phyloP scores from a whole-genome alignment of 441 rosid genomes.

The Isatis lusitanica region DNA sequence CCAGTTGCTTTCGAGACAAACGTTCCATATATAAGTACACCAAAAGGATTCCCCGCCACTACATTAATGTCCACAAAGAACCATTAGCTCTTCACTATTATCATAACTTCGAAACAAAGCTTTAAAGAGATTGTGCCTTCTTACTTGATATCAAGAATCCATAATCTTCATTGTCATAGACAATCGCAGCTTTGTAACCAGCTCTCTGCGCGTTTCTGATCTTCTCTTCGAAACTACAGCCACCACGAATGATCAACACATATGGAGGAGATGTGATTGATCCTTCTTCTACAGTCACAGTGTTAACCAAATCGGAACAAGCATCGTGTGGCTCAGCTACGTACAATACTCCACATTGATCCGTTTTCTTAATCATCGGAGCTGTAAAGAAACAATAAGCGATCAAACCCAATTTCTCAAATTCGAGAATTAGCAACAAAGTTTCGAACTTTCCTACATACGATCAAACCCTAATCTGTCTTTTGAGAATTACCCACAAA shows the following conservation, averaged over 20 bases:
- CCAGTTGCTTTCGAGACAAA: constrained; percentile 81
- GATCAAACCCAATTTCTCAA: neutral
- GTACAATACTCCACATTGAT: constrained; percentile 62
- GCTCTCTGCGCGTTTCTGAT: constrained; percentile 79
- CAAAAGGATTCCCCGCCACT: constrained; percentile 91
- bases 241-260: constrained; percentile 75
- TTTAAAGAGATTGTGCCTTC: neutral
- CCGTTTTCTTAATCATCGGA: constrained; percentile 56
- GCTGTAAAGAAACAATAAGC: constrained; percentile 45
- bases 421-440: neutral
- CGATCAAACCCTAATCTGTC: constrained; percentile 12
- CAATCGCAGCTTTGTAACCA: constrained; percentile 76
- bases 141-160: constrained; percentile 78
- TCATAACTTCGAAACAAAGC: neutral
- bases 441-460: neutral
- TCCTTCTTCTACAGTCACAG: constrained; percentile 33
- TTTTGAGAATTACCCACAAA: neutral
- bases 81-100: neutral
- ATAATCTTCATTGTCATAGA: constrained; percentile 62
- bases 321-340: constrained; percentile 79
- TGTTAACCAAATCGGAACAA: constrained; percentile 59
- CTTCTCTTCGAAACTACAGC: constrained; percentile 83
- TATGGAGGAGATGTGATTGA: constrained; percentile 45
- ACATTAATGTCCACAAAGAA: constrained; percentile 27
- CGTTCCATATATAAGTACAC: constrained; percentile 71